Conservation (phyloP, 768 basidiomycete genomes). For the Boletus sp. region DNA sequence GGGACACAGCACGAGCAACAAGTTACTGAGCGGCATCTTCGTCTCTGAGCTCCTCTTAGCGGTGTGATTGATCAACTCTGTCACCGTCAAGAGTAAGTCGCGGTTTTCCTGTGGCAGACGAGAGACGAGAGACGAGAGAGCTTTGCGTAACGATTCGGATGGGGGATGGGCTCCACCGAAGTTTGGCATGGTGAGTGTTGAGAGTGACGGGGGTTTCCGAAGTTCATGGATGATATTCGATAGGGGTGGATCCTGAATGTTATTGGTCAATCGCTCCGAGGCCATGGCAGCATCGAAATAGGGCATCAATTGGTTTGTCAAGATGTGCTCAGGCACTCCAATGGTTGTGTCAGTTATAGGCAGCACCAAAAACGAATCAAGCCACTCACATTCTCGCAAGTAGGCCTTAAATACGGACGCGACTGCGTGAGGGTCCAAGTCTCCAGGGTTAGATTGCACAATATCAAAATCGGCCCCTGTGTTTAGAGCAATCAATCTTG, state of each 20-base stretch:
- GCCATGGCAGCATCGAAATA: conserved; percentile 77
- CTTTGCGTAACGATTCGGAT: conserved; percentile 53
- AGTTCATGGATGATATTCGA: conserved; percentile 39
- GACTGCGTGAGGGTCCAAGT: conserved; percentile 93
- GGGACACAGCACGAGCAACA: conserved; percentile 86
- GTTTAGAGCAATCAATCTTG: conserved; percentile 9
- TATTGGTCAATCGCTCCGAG: conserved; percentile 42
- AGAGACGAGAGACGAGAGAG: conserved; percentile 59
- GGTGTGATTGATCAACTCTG: conserved; percentile 75
- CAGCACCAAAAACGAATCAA: background rate
- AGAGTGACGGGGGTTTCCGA: conserved; percentile 76
- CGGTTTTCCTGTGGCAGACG: conserved; percentile 77
- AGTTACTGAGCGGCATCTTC: conserved; percentile 90
- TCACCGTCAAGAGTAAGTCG: conserved; percentile 79
- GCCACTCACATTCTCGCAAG: conserved; percentile 80
- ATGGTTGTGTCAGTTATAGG: conserved; percentile 5
- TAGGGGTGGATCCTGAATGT: conserved; percentile 30
- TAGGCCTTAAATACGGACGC: conserved; percentile 91
- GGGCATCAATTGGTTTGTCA: conserved; percentile 68
- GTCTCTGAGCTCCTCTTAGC: conserved; percentile 66
- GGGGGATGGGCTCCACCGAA: conserved; percentile 59
- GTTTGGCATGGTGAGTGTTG: conserved; percentile 71
- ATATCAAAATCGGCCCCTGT: conserved; percentile 86
- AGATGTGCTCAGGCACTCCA: conserved; percentile 80
- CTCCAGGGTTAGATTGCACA: conserved; percentile 70